Evolutionary conservation across 306 rosid genomes (phyloP).

Genomic region (Acacia melanoxylon): DNA sequence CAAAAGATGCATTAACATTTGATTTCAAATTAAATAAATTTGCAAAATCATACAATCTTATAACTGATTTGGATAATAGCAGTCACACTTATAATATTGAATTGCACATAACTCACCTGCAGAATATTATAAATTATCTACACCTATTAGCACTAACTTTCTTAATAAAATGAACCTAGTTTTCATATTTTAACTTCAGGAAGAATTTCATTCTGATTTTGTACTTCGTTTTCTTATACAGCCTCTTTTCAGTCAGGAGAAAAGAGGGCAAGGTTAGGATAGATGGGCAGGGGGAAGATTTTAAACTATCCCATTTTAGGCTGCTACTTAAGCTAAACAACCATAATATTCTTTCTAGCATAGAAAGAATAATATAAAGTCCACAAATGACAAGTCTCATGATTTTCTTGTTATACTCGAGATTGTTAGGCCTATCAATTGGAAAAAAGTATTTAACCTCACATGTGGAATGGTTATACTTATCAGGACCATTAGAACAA

Average conservation of each 20-base stretch:
- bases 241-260: not conserved
- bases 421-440: not conserved
- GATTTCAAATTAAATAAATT: not conserved
- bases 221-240: not conserved
- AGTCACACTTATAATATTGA: not conserved
- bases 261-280: not conserved
- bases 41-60: not conserved
- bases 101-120: not conserved
- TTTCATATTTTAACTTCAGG: not conserved
- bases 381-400: not conserved
- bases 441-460: not conserved
- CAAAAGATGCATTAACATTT: constrained; percentile 19
- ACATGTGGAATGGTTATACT: not conserved
- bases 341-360: not conserved
- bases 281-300: not conserved
- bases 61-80: not conserved
- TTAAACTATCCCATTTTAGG: not conserved
- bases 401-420: not conserved
- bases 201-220: not conserved
- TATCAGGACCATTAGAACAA: not conserved
- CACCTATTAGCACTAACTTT: not conserved
- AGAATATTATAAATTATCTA: not conserved
- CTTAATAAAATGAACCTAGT: not conserved
- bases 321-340: not conserved
- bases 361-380: not conserved